Evolutionary conservation across 495 filamentous ascomycete species (phyloP), one percentile per base, ranked within the genome.

Genomic region (Penicillium subrubescens): DNA sequence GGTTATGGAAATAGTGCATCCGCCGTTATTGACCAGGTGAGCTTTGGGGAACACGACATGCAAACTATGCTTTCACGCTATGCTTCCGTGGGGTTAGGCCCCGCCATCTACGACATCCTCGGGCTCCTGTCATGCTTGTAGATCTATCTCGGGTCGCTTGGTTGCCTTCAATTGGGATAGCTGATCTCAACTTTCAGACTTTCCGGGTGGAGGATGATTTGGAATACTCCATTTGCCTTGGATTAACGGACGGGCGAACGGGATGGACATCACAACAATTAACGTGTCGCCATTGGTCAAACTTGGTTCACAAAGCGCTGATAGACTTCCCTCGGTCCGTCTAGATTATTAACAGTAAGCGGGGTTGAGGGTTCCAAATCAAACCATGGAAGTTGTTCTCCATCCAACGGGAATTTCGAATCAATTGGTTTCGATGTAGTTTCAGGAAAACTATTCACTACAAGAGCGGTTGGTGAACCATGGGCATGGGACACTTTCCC

Each of bases 271-370:
- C 14, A 52, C 12, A 12, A 12, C 25, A 31, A 17, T 6, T 52
- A 31, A 10, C 25, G 48, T 7, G 10, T 31, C n/a, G 25, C 48
- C 1, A 52, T 31, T 52, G 48, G 23, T 8, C 15, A 31, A n/a
- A 15, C 27, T 52, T 5, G 11, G 48, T 31, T n/a, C 25, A 29
- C 48, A 23, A 19, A 48, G 44, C 44, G 12, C 27, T 31, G 27
- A 52, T 52, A 52, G 15, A 52, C 48, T 52, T 52, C 48, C 48
- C 48, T 52, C 48, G 27, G 48, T 52, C 48, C 27, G 27, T 52
- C 14, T 52, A 25, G 15, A 31, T 31, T 29, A 25, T 52, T 8
- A 17, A 52, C 25, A 8, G 14, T 3, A 23, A 31, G 48, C 48
- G 48, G 48, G 48, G 44, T 10, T 52, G 12, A 52, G 23, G 25